Percentiles rank a stretch among this genome's conserved stretches.
phyloP scores from a whole-genome alignment of 306 rosid genomes.

The Prunus salicina region DNA sequence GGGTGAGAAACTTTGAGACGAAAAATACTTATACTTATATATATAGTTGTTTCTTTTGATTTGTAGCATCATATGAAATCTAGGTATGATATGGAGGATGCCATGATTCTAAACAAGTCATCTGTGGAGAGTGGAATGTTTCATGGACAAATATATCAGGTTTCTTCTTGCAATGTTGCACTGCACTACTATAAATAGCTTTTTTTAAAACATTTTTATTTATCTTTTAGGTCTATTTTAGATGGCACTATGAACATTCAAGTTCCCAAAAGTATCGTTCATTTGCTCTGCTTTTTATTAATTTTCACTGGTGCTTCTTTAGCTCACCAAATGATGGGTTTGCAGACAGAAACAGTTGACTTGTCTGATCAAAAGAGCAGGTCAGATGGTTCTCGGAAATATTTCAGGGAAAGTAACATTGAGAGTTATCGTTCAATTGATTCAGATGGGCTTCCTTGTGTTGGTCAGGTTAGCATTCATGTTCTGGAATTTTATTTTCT shows the following conservation, averaged over 20 bases:
- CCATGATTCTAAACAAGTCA: conserved; percentile 94
- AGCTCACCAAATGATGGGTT: not conserved
- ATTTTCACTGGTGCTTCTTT: not conserved
- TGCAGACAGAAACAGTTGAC: conserved; percentile 67
- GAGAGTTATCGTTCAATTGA: conserved; percentile 50
- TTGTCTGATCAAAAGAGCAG: conserved; percentile 45
- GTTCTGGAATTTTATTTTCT: conserved; percentile 3
- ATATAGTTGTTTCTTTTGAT: not conserved
- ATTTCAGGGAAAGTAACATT: conserved; percentile 63
- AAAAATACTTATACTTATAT: too few species aligned
- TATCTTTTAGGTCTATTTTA: not conserved
- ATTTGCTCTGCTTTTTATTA: not conserved
- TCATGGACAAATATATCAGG: conserved; percentile 93
- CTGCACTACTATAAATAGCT: not conserved
- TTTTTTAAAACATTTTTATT: not conserved
- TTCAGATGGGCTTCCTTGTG: conserved; percentile 91
- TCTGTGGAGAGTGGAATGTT: conserved; percentile 97
- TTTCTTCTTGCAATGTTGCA: conserved; percentile 29
- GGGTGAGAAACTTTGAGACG: conserved; percentile 53
- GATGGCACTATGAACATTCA: not conserved
- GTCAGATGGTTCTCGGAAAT: conserved; percentile 32
- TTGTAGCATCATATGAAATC: conserved; percentile 17
- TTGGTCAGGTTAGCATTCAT: conserved; percentile 78
- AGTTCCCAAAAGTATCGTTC: too few species aligned
- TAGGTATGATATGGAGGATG: conserved; percentile 98